A percentile compares a stretch with the other conserved stretches of the same genome.
These are phyloP conservation scores for Graphiopsis chlorocephala DNA, from an alignment of 2,329 filamentous ascomycete genomes.

Conservation along the genomic window DNA sequence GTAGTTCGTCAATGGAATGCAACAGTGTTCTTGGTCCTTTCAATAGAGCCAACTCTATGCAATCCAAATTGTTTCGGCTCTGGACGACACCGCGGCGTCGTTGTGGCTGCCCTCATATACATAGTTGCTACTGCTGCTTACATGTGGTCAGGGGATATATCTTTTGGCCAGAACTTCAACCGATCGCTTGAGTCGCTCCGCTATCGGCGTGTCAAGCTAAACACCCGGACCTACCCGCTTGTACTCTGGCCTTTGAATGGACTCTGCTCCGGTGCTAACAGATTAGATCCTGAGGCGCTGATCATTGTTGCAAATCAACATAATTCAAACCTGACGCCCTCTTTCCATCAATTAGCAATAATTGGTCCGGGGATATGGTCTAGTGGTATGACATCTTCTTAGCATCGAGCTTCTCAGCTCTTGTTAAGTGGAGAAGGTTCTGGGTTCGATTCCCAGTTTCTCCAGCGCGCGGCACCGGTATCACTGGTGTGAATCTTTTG, in stretches of 20 bases:
- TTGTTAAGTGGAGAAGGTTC: not conserved
- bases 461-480: not conserved
- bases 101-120: not conserved
- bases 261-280: not conserved
- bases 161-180: not conserved
- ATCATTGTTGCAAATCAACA: not conserved
- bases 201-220: no score
- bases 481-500: not conserved
- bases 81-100: not conserved
- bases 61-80: not conserved
- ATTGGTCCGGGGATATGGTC: not conserved
- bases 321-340: not conserved
- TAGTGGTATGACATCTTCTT: not conserved
- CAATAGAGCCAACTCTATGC: no score
- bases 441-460: not conserved
- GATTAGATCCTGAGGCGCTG: no score
- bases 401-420: not conserved
- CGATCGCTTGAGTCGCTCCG: not conserved
- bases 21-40: no score
- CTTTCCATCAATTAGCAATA: not conserved
- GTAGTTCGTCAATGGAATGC: no score
- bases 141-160: not conserved
- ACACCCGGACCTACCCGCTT: not conserved
- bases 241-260: not conserved
- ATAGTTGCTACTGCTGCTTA: fast-evolving